These are phyloP conservation scores for Chlorella sp. DNA, from an alignment of 139 green algal species.

Conservation along the genomic window DNA sequence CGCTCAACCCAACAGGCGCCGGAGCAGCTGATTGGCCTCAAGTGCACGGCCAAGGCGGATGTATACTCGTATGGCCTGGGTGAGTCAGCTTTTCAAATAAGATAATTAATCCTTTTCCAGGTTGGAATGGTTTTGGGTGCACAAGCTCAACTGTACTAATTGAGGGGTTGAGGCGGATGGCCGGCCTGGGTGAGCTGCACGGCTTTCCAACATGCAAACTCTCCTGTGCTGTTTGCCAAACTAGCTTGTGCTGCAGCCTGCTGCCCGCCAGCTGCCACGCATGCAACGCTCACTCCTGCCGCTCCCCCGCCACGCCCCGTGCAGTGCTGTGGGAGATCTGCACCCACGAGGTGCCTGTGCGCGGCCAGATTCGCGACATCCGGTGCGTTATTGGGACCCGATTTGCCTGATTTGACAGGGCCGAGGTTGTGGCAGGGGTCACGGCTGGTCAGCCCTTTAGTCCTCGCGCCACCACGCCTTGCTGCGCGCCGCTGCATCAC, in stretches of 20 bases:
- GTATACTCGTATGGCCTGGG: constrained; percentile 23
- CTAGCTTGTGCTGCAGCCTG: not conserved
- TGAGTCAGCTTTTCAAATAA: not conserved
- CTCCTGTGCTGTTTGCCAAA: not conserved
- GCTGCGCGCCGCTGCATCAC: too few relatives aligned
- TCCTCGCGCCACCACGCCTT: too few relatives aligned
- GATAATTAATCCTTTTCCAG: too few relatives aligned
- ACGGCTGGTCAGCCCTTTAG: too few relatives aligned
- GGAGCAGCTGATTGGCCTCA: constrained; percentile 33
- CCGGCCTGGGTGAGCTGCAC: too few relatives aligned
- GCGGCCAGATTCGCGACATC: constrained; percentile 27
- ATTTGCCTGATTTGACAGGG: not conserved
- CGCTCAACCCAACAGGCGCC: not conserved
- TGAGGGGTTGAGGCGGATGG: too few relatives aligned
- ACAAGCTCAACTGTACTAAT: too few relatives aligned
- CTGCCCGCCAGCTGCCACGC: not conserved
- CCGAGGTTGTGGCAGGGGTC: too few relatives aligned
- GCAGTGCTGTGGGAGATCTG: constrained; percentile 35
- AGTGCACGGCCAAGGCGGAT: constrained; percentile 29
- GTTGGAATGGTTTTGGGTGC: too few relatives aligned
- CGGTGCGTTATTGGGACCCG: not conserved
- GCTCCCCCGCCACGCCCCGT: not conserved
- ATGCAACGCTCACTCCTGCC: not conserved
- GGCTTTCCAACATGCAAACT: not conserved
- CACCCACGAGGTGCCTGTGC: constrained; percentile 25